phyloP scores from a whole-genome alignment of 78 protist species.

The Corallochytrium limacisporum region DNA sequence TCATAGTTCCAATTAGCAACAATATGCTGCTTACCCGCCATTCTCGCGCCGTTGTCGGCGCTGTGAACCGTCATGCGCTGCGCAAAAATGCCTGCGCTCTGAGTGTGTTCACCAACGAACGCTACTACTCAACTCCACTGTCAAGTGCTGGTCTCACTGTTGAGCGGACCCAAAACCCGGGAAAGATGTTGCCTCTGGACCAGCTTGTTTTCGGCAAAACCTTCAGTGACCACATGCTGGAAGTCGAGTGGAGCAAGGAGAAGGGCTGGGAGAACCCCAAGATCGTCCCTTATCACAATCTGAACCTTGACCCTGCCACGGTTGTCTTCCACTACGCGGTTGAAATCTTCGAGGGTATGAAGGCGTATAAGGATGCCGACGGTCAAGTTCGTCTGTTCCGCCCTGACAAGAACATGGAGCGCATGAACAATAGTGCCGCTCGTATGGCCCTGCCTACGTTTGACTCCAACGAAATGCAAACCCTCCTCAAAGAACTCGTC shows the following conservation, averaged over 20 bases:
- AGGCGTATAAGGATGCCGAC: constrained; percentile 69
- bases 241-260: constrained; percentile 48
- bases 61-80: too few relatives aligned
- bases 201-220: constrained; percentile 73
- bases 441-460: constrained; percentile 74
- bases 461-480: constrained; percentile 37
- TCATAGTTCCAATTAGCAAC: too few relatives aligned
- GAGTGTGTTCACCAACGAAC: too few relatives aligned
- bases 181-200: too few relatives aligned
- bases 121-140: too few relatives aligned
- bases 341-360: constrained; percentile 92
- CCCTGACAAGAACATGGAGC: constrained; percentile 79
- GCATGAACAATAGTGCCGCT: constrained; percentile 53
- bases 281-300: constrained; percentile 65
- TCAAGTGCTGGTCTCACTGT: too few relatives aligned
- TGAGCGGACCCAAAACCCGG: too few relatives aligned
- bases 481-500: constrained; percentile 66
- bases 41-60: too few relatives aligned
- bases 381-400: constrained; percentile 55
- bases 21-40: too few relatives aligned
- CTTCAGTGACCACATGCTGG: constrained; percentile 84
- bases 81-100: too few relatives aligned
- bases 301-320: constrained; percentile 68
- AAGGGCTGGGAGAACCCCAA: constrained; percentile 68
- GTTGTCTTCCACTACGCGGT: constrained; percentile 81